Conservation (phyloP, 1,284 basidiomycete genomes). For the Puccinia polysora region DNA sequence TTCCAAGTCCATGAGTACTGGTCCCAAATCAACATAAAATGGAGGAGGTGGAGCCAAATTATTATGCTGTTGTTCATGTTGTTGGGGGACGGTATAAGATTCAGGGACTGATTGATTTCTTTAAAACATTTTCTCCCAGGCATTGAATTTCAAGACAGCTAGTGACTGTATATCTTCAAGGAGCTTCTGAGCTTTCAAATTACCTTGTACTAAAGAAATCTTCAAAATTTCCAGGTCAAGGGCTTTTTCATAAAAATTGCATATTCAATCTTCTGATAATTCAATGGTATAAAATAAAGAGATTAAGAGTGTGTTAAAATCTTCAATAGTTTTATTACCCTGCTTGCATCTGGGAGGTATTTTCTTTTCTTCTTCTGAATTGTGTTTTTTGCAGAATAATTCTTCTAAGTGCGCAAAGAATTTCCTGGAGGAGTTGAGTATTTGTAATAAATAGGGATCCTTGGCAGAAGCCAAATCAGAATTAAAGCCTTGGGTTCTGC, state of each 20-base stretch:
- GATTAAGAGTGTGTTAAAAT: not conserved
- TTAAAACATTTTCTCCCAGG: no score
- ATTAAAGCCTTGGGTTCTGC: not conserved
- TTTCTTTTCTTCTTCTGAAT: not conserved
- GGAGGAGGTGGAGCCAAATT: no score
- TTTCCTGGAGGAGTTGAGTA: not conserved
- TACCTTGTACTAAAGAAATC: no score
- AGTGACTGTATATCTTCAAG: no score
- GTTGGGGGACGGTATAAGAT: no score
- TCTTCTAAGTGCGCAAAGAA: not conserved
- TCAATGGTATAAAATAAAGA: not conserved
- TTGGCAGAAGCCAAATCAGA: not conserved
- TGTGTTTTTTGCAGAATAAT: not conserved
- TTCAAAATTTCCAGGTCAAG: no score
- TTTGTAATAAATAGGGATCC: constrained; percentile 3
- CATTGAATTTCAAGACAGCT: no score
- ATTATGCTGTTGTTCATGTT: no score
- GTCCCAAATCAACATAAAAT: no score
- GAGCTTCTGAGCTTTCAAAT: no score
- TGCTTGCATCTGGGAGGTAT: not conserved
- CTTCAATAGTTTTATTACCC: not conserved
- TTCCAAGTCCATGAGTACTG: no score
- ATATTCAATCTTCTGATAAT: not conserved
- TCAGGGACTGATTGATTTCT: no score
- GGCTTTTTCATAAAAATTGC: not conserved